A percentile compares a stretch with the other conserved stretches of the same genome.
phyloP scores from a whole-genome alignment of 2,329 filamentous ascomycete genomes.

The Colletotrichum magnum region DNA sequence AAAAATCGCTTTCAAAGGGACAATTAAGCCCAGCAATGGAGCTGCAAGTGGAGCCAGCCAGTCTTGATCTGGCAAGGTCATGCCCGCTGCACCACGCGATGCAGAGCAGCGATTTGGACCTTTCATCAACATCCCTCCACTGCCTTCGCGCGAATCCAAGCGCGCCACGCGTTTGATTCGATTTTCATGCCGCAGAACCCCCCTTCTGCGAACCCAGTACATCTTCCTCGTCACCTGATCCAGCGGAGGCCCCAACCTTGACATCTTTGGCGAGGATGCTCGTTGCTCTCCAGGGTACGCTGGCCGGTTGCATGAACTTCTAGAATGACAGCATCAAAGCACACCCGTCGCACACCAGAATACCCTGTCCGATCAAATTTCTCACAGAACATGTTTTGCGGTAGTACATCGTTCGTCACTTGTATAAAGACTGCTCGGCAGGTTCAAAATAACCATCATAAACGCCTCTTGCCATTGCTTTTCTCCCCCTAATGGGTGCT shows the following conservation, averaged over 20 bases:
- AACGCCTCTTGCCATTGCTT: slow-evolving; percentile 8
- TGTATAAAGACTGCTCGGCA: slow-evolving; percentile 26
- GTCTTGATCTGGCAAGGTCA: slow-evolving; percentile 9
- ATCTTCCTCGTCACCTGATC: slow-evolving; percentile 3
- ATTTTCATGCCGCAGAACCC: slow-evolving; percentile 23
- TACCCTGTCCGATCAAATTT: slow-evolving; percentile 33
- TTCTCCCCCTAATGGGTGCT: slow-evolving; percentile 30
- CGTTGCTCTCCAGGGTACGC: slow-evolving; percentile 33
- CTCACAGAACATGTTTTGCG: slow-evolving; percentile 3
- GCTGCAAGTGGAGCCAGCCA: slow-evolving; percentile 21
- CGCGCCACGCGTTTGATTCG: slow-evolving; percentile 39
- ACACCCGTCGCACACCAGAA: slow-evolving; percentile 22
- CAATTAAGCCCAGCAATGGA: slow-evolving; percentile 2
- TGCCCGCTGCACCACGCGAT: slow-evolving; percentile 26
- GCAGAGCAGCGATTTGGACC: slow-evolving; percentile 20
- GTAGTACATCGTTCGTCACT: slow-evolving; percentile 13
- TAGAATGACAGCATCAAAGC: slow-evolving; percentile 41
- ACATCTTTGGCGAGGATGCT: slow-evolving; percentile 32
- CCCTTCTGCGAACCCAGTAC: not conserved
- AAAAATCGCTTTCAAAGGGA: slow-evolving; percentile 15
- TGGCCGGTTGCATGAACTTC: slow-evolving; percentile 42
- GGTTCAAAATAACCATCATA: not conserved
- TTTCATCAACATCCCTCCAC: slow-evolving; percentile 34
- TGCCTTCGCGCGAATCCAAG: slow-evolving; percentile 27
- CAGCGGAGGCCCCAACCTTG: slow-evolving; percentile 7